Evolutionary conservation across 306 rosid species (phyloP).

Genomic region (Corylus americana): DNA sequence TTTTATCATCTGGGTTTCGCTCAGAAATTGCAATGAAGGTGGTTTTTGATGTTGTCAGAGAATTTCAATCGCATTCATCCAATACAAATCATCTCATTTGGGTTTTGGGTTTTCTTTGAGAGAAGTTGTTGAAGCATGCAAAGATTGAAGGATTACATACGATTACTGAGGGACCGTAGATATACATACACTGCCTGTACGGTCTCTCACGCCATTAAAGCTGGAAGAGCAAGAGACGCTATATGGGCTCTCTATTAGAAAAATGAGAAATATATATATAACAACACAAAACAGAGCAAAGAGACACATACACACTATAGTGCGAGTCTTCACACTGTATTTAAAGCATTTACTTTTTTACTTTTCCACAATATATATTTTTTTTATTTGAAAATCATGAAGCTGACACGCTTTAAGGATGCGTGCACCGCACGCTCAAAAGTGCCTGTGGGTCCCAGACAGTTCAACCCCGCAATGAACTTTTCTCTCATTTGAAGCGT

Average conservation of each 20-base stretch:
- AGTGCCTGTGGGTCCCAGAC: conserved; percentile 7
- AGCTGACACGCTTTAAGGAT: conserved; percentile 9
- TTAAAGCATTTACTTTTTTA: conserved; percentile 3
- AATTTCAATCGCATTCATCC: conserved; percentile 24
- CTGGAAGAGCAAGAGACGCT: conserved; percentile 46
- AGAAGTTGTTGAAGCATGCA: conserved; percentile 64
- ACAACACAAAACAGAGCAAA: conserved; percentile 6
- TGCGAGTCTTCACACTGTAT: conserved; percentile 25
- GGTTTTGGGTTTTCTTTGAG: conserved; percentile 22
- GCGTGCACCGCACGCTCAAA: conserved; percentile 31
- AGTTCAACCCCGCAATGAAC: not conserved
- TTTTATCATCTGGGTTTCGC: conserved; percentile 21
- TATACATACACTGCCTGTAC: conserved; percentile 29
- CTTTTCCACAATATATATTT: not conserved
- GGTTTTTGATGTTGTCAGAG: conserved; percentile 9
- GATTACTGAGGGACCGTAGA: conserved; percentile 35
- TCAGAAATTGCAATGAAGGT: conserved; percentile 4
- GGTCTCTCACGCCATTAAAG: conserved; percentile 52
- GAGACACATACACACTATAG: conserved; percentile 3
- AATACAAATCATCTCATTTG: conserved; percentile 10
- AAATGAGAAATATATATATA: conserved; percentile 11
- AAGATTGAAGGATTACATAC: conserved; percentile 47
- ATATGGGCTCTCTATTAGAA: not conserved
- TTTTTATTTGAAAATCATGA: not conserved
- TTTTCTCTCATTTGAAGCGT: not conserved